Base-by-base conservation (phyloP, 352 stramenopile genomes). In the Pythium plurisporium region DNA sequence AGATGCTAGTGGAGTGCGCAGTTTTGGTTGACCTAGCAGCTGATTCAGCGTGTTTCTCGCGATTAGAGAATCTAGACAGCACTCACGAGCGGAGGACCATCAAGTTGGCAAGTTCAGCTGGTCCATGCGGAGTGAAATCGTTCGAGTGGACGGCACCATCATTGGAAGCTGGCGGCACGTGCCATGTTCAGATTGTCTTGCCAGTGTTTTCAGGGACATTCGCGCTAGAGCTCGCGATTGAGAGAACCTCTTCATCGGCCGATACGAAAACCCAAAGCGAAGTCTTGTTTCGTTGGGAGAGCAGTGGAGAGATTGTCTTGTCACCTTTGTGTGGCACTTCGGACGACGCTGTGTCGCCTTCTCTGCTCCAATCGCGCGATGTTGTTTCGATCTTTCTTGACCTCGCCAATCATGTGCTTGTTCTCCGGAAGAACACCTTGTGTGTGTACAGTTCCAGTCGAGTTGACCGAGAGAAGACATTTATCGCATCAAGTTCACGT, bases 1-100 rank as follows among this genome's bases (percentile, higher is more conserved):
- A 91, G 29, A 55, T 40, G 22, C 57, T 93, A 4, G 59, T 86
- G 0, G 70, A 93, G 34, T 88, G 78, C 38, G 64, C 76, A 10
- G 19, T 90, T 22, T 62, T 73, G 20, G 27, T 91, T 11, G 79
- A 91, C 54, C 40, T 89, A 15, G 74, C 74, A 5, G 67, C 79
- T 9, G 82, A 93, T 46, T 69, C 62, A 17, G 29, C 14, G 10
- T 55, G 47, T 17, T 62, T 56, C 33, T 10, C 15, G 10, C 33
- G 15, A 15, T 15, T 15, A 10, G 33, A 38, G 10, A 10, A 15
- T 38, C 33, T 38, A 38, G 15, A 15, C 9, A 38, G 15, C 33
- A 38, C 33, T 38, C 33, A 10, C 33, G 33, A 38, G 10, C 33
- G 9, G 33, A n/a, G n/a, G n/a, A n/a, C n/a, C n/a, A n/a, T n/a